These are phyloP conservation scores for Candida gigantensis DNA, from an alignment of 1,139 yeast genomes.

Conservation along the genomic window DNA sequence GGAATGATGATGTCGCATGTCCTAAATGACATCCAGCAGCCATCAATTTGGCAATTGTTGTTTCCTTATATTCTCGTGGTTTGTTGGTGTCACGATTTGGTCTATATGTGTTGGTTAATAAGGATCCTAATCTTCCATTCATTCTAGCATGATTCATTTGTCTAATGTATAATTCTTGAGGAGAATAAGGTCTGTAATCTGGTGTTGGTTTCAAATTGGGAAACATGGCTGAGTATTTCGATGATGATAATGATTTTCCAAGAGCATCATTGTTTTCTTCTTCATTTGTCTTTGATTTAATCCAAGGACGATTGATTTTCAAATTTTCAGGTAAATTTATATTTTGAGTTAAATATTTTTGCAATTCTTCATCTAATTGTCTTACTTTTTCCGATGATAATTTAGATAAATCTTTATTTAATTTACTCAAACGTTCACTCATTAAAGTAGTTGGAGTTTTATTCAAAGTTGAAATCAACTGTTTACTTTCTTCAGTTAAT, in stretches of 20 bases:
- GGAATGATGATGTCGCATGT: slow-evolving; percentile 76
- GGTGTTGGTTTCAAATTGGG: slow-evolving; percentile 48
- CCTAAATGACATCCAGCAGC: slow-evolving; percentile 97
- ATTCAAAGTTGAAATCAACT: slow-evolving; percentile 35
- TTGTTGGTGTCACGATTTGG: slow-evolving; percentile 67
- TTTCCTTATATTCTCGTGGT: slow-evolving; percentile 58
- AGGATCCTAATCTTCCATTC: slow-evolving; percentile 62
- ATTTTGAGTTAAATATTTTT: slow-evolving; percentile 37
- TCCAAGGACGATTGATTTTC: slow-evolving; percentile 40
- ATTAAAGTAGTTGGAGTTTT: slow-evolving; percentile 35
- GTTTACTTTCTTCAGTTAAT: slow-evolving; percentile 30
- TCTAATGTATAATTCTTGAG: slow-evolving; percentile 76
- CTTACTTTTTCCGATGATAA: slow-evolving; percentile 36
- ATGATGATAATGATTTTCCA: slow-evolving; percentile 29
- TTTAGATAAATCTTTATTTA: slow-evolving; percentile 32
- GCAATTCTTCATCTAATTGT: slow-evolving; percentile 45
- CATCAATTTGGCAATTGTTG: slow-evolving; percentile 67
- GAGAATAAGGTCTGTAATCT: slow-evolving; percentile 56
- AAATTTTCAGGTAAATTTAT: slow-evolving; percentile 38
- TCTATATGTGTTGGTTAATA: slow-evolving; percentile 59
- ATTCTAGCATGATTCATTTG: slow-evolving; percentile 55
- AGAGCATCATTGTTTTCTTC: background rate
- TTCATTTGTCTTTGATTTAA: slow-evolving; percentile 9
- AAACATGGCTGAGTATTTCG: slow-evolving; percentile 28
- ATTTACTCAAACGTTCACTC: slow-evolving; percentile 29